phyloP scores from a whole-genome alignment of 805 yeast genomes.

The Diddensiella transvaalensis region DNA sequence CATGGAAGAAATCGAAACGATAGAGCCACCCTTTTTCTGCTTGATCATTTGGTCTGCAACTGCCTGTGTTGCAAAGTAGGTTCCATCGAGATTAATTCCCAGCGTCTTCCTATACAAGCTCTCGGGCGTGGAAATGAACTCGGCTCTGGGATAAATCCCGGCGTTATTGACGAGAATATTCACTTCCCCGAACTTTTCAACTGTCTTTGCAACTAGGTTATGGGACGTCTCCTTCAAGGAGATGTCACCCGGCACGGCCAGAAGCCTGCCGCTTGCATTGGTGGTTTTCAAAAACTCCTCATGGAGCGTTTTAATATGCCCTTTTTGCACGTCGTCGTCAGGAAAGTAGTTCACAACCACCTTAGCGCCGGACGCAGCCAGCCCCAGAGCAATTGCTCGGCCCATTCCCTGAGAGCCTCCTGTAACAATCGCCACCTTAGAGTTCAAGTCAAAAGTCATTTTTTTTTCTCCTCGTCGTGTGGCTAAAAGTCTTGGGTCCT shows the following conservation, averaged over 20 bases:
- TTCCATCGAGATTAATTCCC: slow-evolving; percentile 41
- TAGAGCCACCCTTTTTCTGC: slow-evolving; percentile 34
- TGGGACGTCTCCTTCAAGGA: slow-evolving; percentile 38
- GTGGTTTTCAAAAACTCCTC: slow-evolving; percentile 16
- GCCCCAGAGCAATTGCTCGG: slow-evolving; percentile 43
- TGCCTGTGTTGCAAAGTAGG: slow-evolving; percentile 44
- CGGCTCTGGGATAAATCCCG: slow-evolving; percentile 38
- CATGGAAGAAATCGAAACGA: slow-evolving; percentile 32
- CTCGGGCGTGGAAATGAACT: slow-evolving; percentile 40
- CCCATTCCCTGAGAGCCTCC: slow-evolving; percentile 58
- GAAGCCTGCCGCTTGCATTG: slow-evolving; percentile 18
- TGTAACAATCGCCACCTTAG: slow-evolving; percentile 32
- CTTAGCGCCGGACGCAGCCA: slow-evolving; percentile 45
- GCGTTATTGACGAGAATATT: slow-evolving; percentile 45
- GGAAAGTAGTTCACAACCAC: slow-evolving; percentile 29
- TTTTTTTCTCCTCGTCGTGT: too few relatives aligned
- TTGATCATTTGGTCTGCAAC: neutral
- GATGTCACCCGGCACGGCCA: slow-evolving; percentile 43
- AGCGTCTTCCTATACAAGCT: slow-evolving; percentile 36
- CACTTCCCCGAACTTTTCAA: slow-evolving; percentile 38
- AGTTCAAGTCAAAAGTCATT: too few relatives aligned
- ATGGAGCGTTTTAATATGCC: slow-evolving; percentile 60
- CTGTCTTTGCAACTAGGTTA: slow-evolving; percentile 28
- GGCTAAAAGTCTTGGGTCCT: too few relatives aligned
- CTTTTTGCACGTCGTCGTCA: slow-evolving; percentile 9